Conservation (phyloP, 2,329 filamentous ascomycete genomes). For the Claviceps africana region DNA sequence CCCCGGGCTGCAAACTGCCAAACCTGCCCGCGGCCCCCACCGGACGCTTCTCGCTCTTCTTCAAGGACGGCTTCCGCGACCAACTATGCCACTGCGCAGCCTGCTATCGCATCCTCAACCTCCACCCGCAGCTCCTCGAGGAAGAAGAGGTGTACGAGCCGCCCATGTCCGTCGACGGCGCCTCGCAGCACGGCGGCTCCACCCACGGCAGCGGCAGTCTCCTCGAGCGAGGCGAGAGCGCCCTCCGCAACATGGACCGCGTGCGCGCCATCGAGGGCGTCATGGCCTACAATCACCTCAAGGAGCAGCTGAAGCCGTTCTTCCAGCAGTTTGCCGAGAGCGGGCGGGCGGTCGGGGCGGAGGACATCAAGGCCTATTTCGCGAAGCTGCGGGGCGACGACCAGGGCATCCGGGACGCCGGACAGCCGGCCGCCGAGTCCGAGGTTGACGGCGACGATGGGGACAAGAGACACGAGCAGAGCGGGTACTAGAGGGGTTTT, state of each 20-base stretch:
- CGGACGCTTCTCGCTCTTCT: slow-evolving; percentile 65
- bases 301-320: slow-evolving; percentile 91
- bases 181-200: slow-evolving; percentile 38
- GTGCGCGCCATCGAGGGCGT: slow-evolving; percentile 90
- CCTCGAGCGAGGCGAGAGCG: slow-evolving; percentile 83
- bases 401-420: slow-evolving; percentile 51
- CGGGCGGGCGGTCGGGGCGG: slow-evolving; percentile 73
- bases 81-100: slow-evolving; percentile 66
- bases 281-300: slow-evolving; percentile 95
- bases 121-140: slow-evolving; percentile 71
- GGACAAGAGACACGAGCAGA: slow-evolving; percentile 34
- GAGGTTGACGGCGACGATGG: slow-evolving; percentile 18
- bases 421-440: slow-evolving; percentile 31
- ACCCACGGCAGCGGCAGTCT: slow-evolving; percentile 66
- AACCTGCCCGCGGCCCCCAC: slow-evolving; percentile 41
- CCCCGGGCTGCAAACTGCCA: slow-evolving; percentile 41
- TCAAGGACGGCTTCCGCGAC: slow-evolving; percentile 64
- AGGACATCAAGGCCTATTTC: slow-evolving; percentile 95
- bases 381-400: slow-evolving; percentile 85
- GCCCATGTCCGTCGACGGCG: slow-evolving; percentile 54
- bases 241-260: slow-evolving; percentile 79
- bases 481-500: slow-evolving; percentile 28
- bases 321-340: slow-evolving; percentile 88
- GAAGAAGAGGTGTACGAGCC: slow-evolving; percentile 93
- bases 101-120: slow-evolving; percentile 63